A percentile compares a stretch with the other conserved stretches of the same genome.
Evolutionary conservation across 164 flowering plant genomes (phyloP).

Genomic region (Berberis thunbergii): DNA sequence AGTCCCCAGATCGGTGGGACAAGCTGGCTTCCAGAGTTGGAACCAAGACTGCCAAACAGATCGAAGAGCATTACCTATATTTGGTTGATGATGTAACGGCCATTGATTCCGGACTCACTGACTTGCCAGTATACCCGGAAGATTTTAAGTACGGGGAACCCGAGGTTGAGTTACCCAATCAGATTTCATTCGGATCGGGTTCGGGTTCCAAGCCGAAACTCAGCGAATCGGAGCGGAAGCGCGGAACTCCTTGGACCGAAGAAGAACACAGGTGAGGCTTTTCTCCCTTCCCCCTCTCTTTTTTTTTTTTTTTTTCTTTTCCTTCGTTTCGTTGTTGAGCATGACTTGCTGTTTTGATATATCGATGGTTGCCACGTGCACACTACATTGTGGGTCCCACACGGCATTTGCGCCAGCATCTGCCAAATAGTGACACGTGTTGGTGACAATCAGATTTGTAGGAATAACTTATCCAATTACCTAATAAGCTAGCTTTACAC

Average conservation of each 20-base stretch:
- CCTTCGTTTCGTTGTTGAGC: not conserved
- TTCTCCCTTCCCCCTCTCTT: not conserved
- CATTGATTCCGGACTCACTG: slow-evolving; percentile 58
- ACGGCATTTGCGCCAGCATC: too few relatives aligned
- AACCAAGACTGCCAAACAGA: slow-evolving; percentile 39
- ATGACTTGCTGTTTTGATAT: not conserved
- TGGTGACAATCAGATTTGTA: too few relatives aligned
- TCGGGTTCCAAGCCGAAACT: not conserved
- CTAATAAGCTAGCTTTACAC: too few relatives aligned
- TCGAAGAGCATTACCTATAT: slow-evolving; percentile 38
- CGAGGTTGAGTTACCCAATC: too few relatives aligned
- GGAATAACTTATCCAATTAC: too few relatives aligned
- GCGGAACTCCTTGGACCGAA: slow-evolving; percentile 75
- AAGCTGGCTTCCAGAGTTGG: slow-evolving; percentile 35
- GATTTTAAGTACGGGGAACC: not conserved
- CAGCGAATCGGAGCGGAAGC: slow-evolving; percentile 44
- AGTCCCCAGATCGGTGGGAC: slow-evolving; percentile 38
- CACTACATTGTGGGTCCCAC: too few relatives aligned
- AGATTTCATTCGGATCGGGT: too few relatives aligned
- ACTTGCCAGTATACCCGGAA: slow-evolving; percentile 42
- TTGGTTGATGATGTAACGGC: slow-evolving; percentile 39
- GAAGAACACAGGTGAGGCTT: slow-evolving; percentile 59
- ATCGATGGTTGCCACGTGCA: not conserved
- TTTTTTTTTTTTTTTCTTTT: not conserved
- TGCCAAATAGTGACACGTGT: too few relatives aligned